phyloP scores from a whole-genome alignment of 768 basidiomycete genomes.

The Crassisporium funariophilum region DNA sequence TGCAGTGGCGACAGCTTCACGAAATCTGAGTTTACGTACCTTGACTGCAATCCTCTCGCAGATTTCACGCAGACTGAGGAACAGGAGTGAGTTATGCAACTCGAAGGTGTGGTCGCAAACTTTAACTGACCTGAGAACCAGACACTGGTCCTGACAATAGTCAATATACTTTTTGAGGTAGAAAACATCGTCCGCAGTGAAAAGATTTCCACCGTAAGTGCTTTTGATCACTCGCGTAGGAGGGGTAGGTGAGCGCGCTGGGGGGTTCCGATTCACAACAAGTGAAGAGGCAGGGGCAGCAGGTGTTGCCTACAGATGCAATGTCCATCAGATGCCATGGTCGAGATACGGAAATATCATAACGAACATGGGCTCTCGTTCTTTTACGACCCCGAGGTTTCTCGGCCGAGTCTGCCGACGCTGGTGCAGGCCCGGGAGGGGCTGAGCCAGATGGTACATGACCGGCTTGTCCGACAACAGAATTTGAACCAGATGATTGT shows the following conservation, averaged over 20 bases:
- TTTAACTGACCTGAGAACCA: constrained; percentile 75
- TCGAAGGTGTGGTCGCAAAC: no score
- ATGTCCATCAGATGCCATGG: no score
- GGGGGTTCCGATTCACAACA: constrained; percentile 67
- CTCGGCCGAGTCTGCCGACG: constrained; percentile 30
- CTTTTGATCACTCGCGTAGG: constrained; percentile 85
- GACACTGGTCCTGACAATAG: constrained; percentile 85
- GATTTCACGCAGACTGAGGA: constrained; percentile 78
- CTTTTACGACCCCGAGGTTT: constrained; percentile 71
- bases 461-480: constrained; percentile 19
- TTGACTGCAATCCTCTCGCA: constrained; percentile 87
- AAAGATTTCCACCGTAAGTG: constrained; percentile 86
- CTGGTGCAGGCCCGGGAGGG: constrained; percentile 34
- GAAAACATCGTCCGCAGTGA: constrained; percentile 79
- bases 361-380: constrained; percentile 54
- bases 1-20: no score
- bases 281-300: constrained; percentile 68
- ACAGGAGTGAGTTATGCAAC: no score
- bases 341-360: no score
- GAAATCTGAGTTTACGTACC: constrained; percentile 34
- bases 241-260: constrained; percentile 81
- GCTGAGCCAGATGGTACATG: constrained; percentile 14
- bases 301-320: constrained; percentile 58
- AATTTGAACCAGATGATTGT: constrained; percentile 21
- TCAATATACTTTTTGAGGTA: constrained; percentile 90